A percentile compares a stretch with the other conserved stretches of the same genome.
These are phyloP conservation scores for Alternaria alternata DNA, from an alignment of 2,329 filamentous ascomycete species.

Conservation along the genomic window DNA sequence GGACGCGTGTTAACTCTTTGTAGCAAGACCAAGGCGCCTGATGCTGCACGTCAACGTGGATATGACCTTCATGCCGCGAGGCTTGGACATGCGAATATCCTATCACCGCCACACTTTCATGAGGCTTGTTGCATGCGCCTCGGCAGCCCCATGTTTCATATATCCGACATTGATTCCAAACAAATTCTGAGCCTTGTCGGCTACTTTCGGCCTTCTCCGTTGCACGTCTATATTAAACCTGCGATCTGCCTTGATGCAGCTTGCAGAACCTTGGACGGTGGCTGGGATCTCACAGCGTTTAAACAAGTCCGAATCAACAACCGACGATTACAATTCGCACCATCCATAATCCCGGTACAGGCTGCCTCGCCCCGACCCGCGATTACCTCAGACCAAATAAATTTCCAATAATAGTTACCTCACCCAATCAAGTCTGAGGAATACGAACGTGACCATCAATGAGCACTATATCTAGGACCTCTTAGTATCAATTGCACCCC, in stretches of 20 bases:
- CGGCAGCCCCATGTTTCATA: not conserved
- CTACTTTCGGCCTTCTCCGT: not conserved
- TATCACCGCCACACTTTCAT: not conserved
- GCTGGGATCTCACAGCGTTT: not conserved
- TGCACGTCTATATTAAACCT: too few species aligned
- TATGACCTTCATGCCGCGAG: not conserved
- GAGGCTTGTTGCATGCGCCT: not conserved
- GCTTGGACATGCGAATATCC: not conserved
- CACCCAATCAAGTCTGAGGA: not conserved
- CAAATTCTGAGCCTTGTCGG: not conserved
- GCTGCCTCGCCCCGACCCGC: constrained; percentile 18
- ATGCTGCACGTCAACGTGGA: not conserved
- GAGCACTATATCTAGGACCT: too few species aligned
- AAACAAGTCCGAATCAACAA: not conserved
- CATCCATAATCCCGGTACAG: not conserved
- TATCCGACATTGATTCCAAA: not conserved
- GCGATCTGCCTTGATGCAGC: too few species aligned
- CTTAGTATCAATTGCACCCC: too few species aligned
- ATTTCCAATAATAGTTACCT: constrained; percentile 5
- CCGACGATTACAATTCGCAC: not conserved
- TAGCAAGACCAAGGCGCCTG: not conserved
- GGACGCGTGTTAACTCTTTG: not conserved
- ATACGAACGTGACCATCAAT: not conserved
- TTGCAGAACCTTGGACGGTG: too few species aligned
- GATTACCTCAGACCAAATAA: constrained; percentile 4